Evolutionary conservation across 805 yeast genomes (phyloP), one percentile per base, ranked within the genome.

Genomic region (Schizosaccharomyces lindneri): DNA sequence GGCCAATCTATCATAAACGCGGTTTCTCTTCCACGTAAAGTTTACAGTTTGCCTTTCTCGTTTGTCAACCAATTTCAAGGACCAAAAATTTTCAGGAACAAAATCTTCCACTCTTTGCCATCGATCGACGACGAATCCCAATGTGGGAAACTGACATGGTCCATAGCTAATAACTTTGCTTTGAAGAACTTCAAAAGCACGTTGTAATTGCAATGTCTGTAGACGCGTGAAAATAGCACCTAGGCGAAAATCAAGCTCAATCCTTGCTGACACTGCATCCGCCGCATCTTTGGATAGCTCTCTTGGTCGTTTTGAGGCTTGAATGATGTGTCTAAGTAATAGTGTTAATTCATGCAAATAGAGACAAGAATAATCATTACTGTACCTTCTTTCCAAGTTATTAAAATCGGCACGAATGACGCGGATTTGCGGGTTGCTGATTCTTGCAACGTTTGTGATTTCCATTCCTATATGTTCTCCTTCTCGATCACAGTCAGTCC

Each of bases 401-500:
- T 95, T 87, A 71, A 93, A 93, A 63, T 78, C 79, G 1, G 95
- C 95, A 61, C 99, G 73, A 75, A 79, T 81, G 3, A 83, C 67
- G 0, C 71, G 73, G 55, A 87, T 67, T 1, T 72, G 64, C 0
- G 71, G 66, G 67, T 84, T 83, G 5, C 71, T 73, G 64, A 74
- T 75, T 60, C 70, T 68, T 0, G 95, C 96, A n/a, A 82, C 83
- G 61, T 81, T 76, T 43, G 80, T 76, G 17, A 94, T 81, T 67
- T 89, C 95, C 73, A 77, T 81, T 0, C 97, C 97, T 62, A 89
- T 89, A 70, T 81, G 84, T 70, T 89, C 97, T 1, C 97, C 97
- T 70, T 89, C 97, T 46, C 97, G 75, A 76, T 89, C 97, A 72
- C 98, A 93, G 76, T 93, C 99, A 0, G 98, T 93, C 97, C 98